Evolutionary conservation across 305 asterid species (phyloP).

Genomic region (Caryopteris hybrid): DNA sequence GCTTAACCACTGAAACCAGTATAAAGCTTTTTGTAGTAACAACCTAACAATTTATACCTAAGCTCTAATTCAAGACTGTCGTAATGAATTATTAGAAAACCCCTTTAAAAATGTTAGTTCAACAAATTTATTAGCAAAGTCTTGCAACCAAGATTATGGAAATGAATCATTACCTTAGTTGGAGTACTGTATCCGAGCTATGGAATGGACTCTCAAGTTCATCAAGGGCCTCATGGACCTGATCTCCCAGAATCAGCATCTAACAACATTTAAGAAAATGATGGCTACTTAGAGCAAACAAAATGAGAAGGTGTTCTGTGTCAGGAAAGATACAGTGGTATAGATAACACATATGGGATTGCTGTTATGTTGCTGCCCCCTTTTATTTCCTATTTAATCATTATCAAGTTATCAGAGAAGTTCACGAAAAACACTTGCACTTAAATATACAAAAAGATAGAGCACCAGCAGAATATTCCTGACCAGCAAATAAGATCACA

Average conservation of each 20-base stretch:
- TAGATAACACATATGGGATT: neutral
- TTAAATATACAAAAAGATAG: neutral
- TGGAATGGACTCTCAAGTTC: slow-evolving; percentile 45
- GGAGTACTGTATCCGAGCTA: slow-evolving; percentile 41
- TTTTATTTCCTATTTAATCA: neutral
- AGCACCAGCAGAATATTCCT: neutral
- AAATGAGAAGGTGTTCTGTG: neutral
- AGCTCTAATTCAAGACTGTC: neutral
- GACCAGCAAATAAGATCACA: neutral
- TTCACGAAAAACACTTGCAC: neutral
- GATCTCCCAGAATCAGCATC: slow-evolving; percentile 89
- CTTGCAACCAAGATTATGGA: neutral
- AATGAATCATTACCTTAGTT: slow-evolving; percentile 48
- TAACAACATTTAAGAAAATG: slow-evolving; percentile 19
- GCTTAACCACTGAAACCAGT: neutral
- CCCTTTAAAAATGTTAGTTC: neutral
- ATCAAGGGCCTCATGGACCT: slow-evolving; percentile 69
- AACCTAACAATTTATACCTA: neutral
- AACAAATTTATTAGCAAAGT: neutral
- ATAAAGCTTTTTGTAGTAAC: slow-evolving; percentile 1
- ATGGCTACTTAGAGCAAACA: neutral
- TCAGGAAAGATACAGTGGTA: neutral
- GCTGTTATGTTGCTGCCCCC: neutral
- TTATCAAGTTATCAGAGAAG: neutral
- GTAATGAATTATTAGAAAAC: neutral